phyloP scores from a whole-genome alignment of 2,329 filamentous ascomycete genomes.

The Aspergillus tanneri region DNA sequence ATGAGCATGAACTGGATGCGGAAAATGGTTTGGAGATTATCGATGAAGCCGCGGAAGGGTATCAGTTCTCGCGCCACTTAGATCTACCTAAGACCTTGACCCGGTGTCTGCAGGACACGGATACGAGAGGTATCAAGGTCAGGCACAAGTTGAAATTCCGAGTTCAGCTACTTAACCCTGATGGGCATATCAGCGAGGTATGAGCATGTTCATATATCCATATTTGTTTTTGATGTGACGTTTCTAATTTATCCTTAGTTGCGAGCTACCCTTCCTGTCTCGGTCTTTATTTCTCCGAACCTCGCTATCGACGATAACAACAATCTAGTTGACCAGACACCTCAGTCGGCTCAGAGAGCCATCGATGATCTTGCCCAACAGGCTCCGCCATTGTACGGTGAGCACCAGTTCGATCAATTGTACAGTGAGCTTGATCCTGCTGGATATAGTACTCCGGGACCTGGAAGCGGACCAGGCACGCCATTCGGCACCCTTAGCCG shows the following conservation, averaged over 20 bases:
- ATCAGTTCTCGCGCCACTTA: constrained; percentile 58
- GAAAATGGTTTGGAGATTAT: constrained; percentile 56
- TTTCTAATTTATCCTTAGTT: constrained; percentile 53
- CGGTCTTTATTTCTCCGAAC: constrained; percentile 93
- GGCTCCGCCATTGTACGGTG: constrained; percentile 89
- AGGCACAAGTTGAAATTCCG: constrained; percentile 90
- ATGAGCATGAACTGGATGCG: constrained; percentile 69
- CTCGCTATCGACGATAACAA: constrained; percentile 86
- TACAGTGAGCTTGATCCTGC: constrained; percentile 82
- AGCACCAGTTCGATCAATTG: constrained; percentile 84
- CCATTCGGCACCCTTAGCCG: constrained; percentile 70
- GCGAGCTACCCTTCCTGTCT: constrained; percentile 83
- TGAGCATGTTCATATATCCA: constrained; percentile 23
- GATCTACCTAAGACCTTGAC: constrained; percentile 78
- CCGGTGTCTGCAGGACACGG: constrained; percentile 84
- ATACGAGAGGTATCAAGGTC: constrained; percentile 85
- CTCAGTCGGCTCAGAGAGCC: constrained; percentile 49
- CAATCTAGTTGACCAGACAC: constrained; percentile 66
- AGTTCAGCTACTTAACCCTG: constrained; percentile 88
- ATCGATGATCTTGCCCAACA: constrained; percentile 60
- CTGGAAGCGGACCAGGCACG: constrained; percentile 69
- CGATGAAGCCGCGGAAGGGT: constrained; percentile 62
- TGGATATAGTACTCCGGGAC: constrained; percentile 75
- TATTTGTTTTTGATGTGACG: neutral
- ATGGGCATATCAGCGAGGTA: constrained; percentile 90